Conservation (phyloP, 1,139 yeast species). For the Yarrowia galli region DNA sequence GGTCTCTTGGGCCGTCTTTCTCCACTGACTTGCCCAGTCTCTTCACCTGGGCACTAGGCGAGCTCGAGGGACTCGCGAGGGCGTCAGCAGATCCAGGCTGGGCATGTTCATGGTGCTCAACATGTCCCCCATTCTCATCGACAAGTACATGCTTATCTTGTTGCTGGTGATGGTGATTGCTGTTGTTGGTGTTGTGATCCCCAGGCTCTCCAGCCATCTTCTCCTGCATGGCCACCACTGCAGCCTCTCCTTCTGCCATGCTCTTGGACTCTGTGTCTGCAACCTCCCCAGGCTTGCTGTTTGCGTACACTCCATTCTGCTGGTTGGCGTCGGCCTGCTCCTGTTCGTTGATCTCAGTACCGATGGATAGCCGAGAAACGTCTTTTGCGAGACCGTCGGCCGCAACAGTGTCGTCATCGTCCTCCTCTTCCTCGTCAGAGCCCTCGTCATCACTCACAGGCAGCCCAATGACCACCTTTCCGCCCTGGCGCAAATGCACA, state of each 20-base stretch:
- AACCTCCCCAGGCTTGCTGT: constrained; percentile 1
- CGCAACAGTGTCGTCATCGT: neutral
- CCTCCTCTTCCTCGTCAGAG: constrained; percentile 8
- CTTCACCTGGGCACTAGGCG: neutral
- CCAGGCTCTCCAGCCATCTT: constrained; percentile 18
- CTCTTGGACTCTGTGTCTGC: constrained; percentile 25
- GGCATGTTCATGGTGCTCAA: constrained; percentile 26
- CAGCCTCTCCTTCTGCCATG: constrained; percentile 19
- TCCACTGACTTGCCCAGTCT: constrained; percentile 5
- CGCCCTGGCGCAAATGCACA: constrained; percentile 19
- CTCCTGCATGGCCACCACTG: constrained; percentile 20
- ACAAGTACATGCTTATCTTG: neutral
- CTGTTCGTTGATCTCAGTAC: constrained; percentile 26
- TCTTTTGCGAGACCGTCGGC: constrained; percentile 6
- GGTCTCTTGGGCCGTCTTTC: neutral
- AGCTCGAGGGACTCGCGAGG: neutral
- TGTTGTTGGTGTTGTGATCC: neutral
- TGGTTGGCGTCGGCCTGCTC: constrained; percentile 26
- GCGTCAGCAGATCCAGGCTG: constrained; percentile 7
- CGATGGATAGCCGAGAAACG: constrained; percentile 14
- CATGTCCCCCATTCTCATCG: constrained; percentile 21
- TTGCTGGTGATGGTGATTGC: neutral
- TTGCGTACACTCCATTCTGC: constrained; percentile 7
- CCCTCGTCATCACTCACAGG: constrained; percentile 31
- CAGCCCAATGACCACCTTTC: constrained; percentile 29